Percentiles rank a stretch among this genome's conserved stretches.
Evolutionary conservation across 2,329 filamentous ascomycete species (phyloP).

Genomic region (Sphaceloma murrayae): DNA sequence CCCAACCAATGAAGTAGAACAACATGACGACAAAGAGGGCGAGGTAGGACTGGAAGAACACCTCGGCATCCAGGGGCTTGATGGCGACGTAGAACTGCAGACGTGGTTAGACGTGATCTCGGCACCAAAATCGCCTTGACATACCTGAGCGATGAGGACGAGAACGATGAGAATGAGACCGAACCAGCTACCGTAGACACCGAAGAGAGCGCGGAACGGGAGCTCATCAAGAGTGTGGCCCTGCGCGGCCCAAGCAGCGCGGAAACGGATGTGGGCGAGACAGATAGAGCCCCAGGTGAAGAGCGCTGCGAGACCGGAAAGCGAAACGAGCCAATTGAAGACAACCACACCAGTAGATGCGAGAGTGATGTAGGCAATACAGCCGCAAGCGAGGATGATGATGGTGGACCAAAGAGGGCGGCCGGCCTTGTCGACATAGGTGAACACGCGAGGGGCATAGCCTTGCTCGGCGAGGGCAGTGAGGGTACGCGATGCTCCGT

Average conservation of each 20-base stretch:
- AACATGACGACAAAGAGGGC: constrained; percentile 44
- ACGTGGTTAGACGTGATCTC: not conserved
- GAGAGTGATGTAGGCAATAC: constrained; percentile 32
- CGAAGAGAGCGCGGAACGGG: constrained; percentile 37
- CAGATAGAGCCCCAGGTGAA: constrained; percentile 63
- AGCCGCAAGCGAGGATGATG: constrained; percentile 26
- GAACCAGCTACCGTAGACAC: constrained; percentile 23
- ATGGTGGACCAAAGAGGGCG: constrained; percentile 29
- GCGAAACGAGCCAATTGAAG: constrained; percentile 50
- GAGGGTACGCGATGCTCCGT: constrained; percentile 36
- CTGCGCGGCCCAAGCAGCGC: constrained; percentile 51
- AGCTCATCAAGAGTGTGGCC: constrained; percentile 44
- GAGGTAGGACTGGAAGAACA: constrained; percentile 48
- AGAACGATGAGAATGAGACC: constrained; percentile 22
- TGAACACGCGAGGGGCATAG: constrained; percentile 34
- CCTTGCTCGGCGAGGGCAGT: constrained; percentile 37
- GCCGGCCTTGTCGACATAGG: constrained; percentile 29
- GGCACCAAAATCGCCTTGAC: not conserved
- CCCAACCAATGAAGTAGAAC: constrained; percentile 47
- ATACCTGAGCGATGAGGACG: constrained; percentile 22
- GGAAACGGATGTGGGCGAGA: constrained; percentile 63
- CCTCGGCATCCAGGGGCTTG: constrained; percentile 35
- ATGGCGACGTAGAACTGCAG: constrained; percentile 42
- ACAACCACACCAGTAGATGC: constrained; percentile 30
- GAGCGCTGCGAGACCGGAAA: constrained; percentile 61